Conservation (phyloP, 441 rosid genomes). For the Populus hybrid region DNA sequence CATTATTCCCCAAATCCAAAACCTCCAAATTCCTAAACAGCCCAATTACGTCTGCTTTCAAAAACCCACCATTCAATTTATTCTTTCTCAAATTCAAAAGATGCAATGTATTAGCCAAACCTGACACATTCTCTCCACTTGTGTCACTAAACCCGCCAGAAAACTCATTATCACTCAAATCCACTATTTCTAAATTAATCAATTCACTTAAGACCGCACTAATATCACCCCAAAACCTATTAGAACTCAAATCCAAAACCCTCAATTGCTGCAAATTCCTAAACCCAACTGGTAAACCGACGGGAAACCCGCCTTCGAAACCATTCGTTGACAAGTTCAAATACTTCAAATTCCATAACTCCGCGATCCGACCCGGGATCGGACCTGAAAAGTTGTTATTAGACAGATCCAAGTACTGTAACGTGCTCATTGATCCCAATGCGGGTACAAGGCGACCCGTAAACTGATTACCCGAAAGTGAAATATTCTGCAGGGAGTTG, state of each 20-base stretch:
- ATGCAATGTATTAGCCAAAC: constrained; percentile 65
- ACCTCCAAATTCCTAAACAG: constrained; percentile 65
- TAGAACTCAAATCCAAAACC: constrained; percentile 66
- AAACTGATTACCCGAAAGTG: constrained; percentile 70
- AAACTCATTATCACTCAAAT: constrained; percentile 71
- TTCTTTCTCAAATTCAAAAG: constrained; percentile 69
- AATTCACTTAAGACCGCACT: constrained; percentile 48
- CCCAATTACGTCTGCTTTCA: constrained; percentile 40
- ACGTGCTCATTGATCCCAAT: constrained; percentile 63
- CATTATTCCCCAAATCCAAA: constrained; percentile 57
- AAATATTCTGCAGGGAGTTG: constrained; percentile 55
- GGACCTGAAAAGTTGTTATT: constrained; percentile 73
- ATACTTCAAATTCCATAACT: constrained; percentile 61
- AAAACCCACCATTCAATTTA: constrained; percentile 52
- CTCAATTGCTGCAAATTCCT: constrained; percentile 72
- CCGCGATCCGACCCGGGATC: constrained; percentile 79
- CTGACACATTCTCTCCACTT: constrained; percentile 50
- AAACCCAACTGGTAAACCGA: constrained; percentile 30
- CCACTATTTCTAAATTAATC: constrained; percentile 71
- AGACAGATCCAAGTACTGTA: constrained; percentile 85
- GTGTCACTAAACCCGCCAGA: constrained; percentile 45
- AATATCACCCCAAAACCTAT: constrained; percentile 57
- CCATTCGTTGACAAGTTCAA: constrained; percentile 66
- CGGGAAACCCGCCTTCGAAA: constrained; percentile 72
- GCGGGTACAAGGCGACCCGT: constrained; percentile 83